A percentile compares a stretch with the other conserved stretches of the same genome.
These are phyloP conservation scores for Paracamarosporium sp. DNA, from an alignment of 2,329 filamentous ascomycete genomes.

Conservation along the genomic window DNA sequence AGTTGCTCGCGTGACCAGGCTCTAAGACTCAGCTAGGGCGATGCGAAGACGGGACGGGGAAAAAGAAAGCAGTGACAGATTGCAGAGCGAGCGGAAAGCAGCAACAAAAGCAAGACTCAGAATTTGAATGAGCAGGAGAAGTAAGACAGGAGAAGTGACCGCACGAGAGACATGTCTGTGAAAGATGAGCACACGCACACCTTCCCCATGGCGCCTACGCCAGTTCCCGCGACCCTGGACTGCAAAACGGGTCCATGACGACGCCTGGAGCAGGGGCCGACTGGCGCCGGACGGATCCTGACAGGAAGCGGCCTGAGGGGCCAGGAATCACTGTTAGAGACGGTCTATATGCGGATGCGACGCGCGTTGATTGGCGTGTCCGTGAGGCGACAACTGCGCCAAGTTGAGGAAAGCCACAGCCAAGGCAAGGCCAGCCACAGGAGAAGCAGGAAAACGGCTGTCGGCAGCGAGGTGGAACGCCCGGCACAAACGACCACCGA, in stretches of 20 bases:
- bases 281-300: not conserved
- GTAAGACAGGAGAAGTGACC: slow-evolving; percentile 10
- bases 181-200: not conserved
- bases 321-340: not conserved
- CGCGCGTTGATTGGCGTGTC: not conserved
- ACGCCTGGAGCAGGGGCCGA: slow-evolving; percentile 4
- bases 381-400: not conserved
- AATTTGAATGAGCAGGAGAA: not conserved
- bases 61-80: not conserved
- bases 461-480: not conserved
- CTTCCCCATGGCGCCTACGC: not conserved
- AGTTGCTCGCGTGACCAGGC: not conserved
- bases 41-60: not conserved
- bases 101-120: not conserved
- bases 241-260: slow-evolving; percentile 13
- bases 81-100: slow-evolving; percentile 1
- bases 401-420: slow-evolving; percentile 1
- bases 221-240: not conserved
- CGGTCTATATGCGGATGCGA: not conserved
- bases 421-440: not conserved
- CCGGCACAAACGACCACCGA: not conserved
- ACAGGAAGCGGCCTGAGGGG: not conserved
- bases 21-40: not conserved
- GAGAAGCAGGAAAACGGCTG: slow-evolving; percentile 2
- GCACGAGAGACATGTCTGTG: slow-evolving; percentile 26